These are phyloP conservation scores for Trichosphaerium sp. DNA, from an alignment of 78 protist genomes.

Conservation along the genomic window DNA sequence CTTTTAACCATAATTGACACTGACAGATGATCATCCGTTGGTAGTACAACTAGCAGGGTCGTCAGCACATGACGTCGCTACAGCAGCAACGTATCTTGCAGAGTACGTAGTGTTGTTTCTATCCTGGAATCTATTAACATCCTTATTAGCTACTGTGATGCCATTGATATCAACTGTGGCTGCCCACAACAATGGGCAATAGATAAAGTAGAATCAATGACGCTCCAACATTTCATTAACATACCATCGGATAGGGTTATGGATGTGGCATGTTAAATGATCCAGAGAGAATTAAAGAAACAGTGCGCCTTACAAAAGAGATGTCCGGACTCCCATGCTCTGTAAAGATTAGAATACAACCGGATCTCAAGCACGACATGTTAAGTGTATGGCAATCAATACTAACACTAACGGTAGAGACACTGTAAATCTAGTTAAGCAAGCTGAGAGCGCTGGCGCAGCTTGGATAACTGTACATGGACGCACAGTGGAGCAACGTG, in stretches of 20 bases:
- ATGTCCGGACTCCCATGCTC: slow-evolving; percentile 24
- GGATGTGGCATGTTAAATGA: neutral
- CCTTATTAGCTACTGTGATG: slow-evolving; percentile 15
- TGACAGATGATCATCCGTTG: slow-evolving; percentile 35
- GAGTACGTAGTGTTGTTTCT: neutral
- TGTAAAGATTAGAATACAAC: slow-evolving; percentile 55
- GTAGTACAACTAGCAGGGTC: slow-evolving; percentile 74
- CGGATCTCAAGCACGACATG: neutral
- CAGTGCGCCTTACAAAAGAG: neutral
- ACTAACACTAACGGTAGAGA: slow-evolving; percentile 1
- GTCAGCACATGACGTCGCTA: slow-evolving; percentile 13
- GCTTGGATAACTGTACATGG: slow-evolving; percentile 76
- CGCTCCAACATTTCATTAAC: too few species aligned
- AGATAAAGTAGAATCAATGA: slow-evolving; percentile 40
- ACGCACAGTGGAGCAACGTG: slow-evolving; percentile 30
- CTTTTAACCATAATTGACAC: neutral
- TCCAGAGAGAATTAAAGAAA: too few species aligned
- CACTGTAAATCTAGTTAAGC: slow-evolving; percentile 45
- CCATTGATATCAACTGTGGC: slow-evolving; percentile 75
- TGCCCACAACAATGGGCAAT: slow-evolving; percentile 83
- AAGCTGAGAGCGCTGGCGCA: slow-evolving; percentile 56
- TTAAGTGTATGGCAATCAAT: neutral
- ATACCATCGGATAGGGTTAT: neutral
- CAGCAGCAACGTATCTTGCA: slow-evolving; percentile 49
- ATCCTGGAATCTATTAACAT: neutral